Evolutionary conservation across 352 stramenopile species (phyloP).

Genomic region (Phytophthora syringae): DNA sequence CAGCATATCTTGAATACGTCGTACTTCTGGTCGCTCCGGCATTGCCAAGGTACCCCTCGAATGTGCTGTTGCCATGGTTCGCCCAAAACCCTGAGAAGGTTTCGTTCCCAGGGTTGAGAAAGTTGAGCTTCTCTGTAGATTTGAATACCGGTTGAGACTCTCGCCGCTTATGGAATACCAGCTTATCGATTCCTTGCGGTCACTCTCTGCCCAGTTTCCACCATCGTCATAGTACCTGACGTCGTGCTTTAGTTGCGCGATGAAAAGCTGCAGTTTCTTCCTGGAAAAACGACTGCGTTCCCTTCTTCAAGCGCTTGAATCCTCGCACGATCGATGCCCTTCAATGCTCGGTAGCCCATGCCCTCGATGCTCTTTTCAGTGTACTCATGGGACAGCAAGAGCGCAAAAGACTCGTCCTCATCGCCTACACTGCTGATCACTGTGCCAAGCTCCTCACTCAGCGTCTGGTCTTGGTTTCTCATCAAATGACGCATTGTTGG

Average conservation of each 20-base stretch:
- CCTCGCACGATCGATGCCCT: slow-evolving; percentile 12
- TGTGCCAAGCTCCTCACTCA: slow-evolving; percentile 9
- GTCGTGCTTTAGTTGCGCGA: slow-evolving; percentile 11
- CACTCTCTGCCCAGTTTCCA: background rate
- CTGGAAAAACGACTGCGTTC: slow-evolving; percentile 6
- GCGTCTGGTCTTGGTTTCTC: background rate
- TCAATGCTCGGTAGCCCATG: slow-evolving; percentile 11
- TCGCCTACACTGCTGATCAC: background rate
- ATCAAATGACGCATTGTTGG: slow-evolving; percentile 10
- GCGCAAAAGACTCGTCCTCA: too few species aligned
- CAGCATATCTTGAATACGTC: slow-evolving; percentile 18
- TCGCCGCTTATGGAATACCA: too few species aligned
- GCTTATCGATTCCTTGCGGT: background rate
- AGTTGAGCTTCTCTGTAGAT: background rate
- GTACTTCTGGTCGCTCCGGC: slow-evolving; percentile 21
- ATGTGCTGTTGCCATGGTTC: slow-evolving; percentile 16
- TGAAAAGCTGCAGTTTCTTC: slow-evolving; percentile 12
- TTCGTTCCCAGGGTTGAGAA: slow-evolving; percentile 24
- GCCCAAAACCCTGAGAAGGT: slow-evolving; percentile 11
- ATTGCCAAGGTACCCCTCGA: slow-evolving; percentile 16
- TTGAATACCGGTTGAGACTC: too few species aligned
- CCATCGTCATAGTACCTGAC: slow-evolving; percentile 5
- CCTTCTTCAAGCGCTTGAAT: slow-evolving; percentile 17
- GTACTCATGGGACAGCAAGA: slow-evolving; percentile 23
- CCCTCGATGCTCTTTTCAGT: slow-evolving; percentile 8